Evolutionary conservation across 2,329 filamentous ascomycete species (phyloP).

Genomic region (Cladosporium sphaerospermum): DNA sequence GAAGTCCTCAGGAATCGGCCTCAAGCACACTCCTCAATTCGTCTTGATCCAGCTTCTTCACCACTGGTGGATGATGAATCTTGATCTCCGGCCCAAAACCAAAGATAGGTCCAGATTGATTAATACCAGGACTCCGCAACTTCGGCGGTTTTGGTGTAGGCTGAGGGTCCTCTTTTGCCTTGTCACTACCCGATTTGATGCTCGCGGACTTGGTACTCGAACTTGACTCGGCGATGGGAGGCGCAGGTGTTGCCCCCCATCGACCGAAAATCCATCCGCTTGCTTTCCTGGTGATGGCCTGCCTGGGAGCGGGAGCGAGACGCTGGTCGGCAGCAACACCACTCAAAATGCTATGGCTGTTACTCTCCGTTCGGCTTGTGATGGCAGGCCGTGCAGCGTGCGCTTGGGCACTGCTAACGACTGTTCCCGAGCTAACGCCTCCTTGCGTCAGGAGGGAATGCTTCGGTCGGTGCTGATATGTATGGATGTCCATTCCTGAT

Average conservation of each 20-base stretch:
- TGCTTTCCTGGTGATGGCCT: slow-evolving; percentile 47
- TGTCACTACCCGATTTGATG: slow-evolving; percentile 7
- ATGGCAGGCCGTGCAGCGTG: slow-evolving; percentile 29
- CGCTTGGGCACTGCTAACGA: slow-evolving; percentile 32
- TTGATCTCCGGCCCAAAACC: slow-evolving; percentile 58
- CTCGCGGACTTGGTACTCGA: slow-evolving; percentile 10
- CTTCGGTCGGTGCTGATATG: slow-evolving; percentile 64
- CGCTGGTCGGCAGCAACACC: slow-evolving; percentile 28
- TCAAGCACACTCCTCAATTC: slow-evolving; percentile 42
- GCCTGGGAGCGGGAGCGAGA: slow-evolving; percentile 31
- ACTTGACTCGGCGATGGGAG: slow-evolving; percentile 18
- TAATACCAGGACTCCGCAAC: slow-evolving; percentile 63
- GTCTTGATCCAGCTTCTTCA: slow-evolving; percentile 53
- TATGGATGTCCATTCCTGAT: slow-evolving; percentile 79
- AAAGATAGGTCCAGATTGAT: slow-evolving; percentile 67
- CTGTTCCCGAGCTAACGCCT: slow-evolving; percentile 41
- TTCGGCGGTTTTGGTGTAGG: slow-evolving; percentile 33
- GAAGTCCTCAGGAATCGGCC: too few relatives aligned
- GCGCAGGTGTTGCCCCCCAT: slow-evolving; percentile 52
- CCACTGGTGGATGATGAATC: slow-evolving; percentile 47
- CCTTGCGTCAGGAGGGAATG: slow-evolving; percentile 59
- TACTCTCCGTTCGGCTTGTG: slow-evolving; percentile 14
- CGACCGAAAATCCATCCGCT: slow-evolving; percentile 60
- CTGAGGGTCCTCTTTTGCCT: slow-evolving; percentile 23
- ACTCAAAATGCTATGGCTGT: slow-evolving; percentile 25